Evolutionary conservation across 805 yeast species (phyloP).

Genomic region (Kurtzmaniella cleridarum): DNA sequence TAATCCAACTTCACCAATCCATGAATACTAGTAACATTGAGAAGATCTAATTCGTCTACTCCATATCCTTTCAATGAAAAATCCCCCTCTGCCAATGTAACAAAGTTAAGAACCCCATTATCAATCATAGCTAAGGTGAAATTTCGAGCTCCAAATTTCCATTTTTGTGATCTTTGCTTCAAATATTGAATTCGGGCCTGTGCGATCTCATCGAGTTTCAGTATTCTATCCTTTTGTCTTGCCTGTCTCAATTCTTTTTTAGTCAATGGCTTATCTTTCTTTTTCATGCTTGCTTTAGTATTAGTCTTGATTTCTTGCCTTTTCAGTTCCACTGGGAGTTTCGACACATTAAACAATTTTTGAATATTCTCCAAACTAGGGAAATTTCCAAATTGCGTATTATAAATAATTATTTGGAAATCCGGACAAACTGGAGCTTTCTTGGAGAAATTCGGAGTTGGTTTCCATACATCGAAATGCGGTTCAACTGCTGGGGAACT

Average conservation of each 20-base stretch:
- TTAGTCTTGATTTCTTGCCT: conserved; percentile 7
- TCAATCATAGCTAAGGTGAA: conserved; percentile 69
- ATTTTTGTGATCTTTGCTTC: conserved; percentile 29
- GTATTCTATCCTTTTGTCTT: conserved; percentile 21
- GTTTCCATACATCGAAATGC: conserved; percentile 78
- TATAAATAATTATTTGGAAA: conserved; percentile 60
- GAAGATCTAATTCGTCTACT: conserved; percentile 1
- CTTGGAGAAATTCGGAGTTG: conserved; percentile 64
- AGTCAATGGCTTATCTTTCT: conserved; percentile 11
- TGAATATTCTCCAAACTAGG: conserved; percentile 44
- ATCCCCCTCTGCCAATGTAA: conserved; percentile 46
- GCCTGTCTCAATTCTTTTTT: conserved; percentile 21
- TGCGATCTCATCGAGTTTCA: conserved; percentile 18
- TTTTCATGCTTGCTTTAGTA: neutral
- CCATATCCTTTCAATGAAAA: conserved; percentile 28
- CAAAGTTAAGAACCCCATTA: conserved; percentile 67
- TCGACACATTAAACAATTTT: conserved; percentile 15
- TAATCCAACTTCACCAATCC: too few relatives aligned
- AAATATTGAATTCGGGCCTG: conserved; percentile 22
- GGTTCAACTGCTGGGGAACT: conserved; percentile 9
- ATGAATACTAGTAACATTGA: too few relatives aligned
- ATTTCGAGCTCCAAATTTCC: conserved; percentile 50
- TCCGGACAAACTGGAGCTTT: conserved; percentile 68
- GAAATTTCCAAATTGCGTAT: conserved; percentile 37
- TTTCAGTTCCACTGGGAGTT: neutral